Conservation (phyloP, 257 asterid species). For the Apocynum venetum region DNA sequence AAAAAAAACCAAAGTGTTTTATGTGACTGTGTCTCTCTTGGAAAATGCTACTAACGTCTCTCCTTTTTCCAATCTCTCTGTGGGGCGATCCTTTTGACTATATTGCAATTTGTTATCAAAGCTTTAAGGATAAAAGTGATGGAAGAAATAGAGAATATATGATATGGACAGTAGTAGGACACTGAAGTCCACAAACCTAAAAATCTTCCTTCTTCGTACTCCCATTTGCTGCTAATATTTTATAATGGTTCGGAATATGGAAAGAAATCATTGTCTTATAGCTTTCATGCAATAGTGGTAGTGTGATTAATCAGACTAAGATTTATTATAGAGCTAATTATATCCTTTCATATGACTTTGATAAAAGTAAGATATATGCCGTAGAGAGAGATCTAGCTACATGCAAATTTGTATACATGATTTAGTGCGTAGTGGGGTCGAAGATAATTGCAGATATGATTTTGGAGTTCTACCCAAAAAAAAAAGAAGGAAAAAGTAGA, state of each 20-base stretch:
- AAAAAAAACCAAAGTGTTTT: conserved; percentile 7
- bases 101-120: neutral
- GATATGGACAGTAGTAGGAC: neutral
- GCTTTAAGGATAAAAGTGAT: conserved; percentile 24
- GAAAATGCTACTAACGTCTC: conserved; percentile 17
- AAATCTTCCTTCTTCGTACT: too few species aligned
- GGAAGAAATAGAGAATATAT: conserved; percentile 9
- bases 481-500: neutral
- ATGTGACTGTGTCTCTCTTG: conserved; percentile 16
- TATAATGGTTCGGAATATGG: neutral
- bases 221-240: too few species aligned
- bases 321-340: neutral
- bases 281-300: conserved; percentile 12
- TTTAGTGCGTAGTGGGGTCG: conserved; percentile 27
- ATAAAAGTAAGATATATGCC: conserved; percentile 3
- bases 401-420: conserved; percentile 12
- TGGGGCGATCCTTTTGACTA: conserved; percentile 19
- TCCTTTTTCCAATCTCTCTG: conserved; percentile 12
- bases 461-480: neutral
- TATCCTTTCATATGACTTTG: conserved; percentile 15
- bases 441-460: conserved; percentile 10
- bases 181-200: conserved; percentile 24
- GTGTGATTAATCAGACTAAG: neutral
- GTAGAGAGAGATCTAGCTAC: neutral
- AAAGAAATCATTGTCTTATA: conserved; percentile 2